A percentile compares a stretch with the other conserved stretches of the same genome.
Evolutionary conservation across 139 green algal species (phyloP).

Genomic region (Axilococcus clingmanii): DNA sequence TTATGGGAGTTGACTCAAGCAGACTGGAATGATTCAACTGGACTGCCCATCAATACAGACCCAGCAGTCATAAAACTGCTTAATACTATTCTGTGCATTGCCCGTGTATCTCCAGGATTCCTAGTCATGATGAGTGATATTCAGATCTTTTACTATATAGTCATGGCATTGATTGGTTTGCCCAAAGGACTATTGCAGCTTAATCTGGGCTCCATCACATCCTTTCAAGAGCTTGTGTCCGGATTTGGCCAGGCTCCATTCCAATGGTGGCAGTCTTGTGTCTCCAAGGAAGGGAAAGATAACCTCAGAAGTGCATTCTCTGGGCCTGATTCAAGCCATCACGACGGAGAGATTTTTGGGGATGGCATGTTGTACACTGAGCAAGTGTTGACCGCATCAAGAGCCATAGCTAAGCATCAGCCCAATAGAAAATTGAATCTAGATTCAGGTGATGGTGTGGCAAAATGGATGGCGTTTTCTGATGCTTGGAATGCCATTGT

Average conservation of each 20-base stretch:
- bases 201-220: slow-evolving; percentile 27
- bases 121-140: slow-evolving; percentile 29
- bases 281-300: slow-evolving; percentile 2
- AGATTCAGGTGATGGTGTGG: slow-evolving; percentile 15
- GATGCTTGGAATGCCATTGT: slow-evolving; percentile 41
- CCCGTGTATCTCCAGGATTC: slow-evolving; percentile 21
- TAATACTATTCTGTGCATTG: slow-evolving; percentile 27
- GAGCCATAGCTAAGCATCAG: not conserved
- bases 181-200: slow-evolving; percentile 38
- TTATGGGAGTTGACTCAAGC: slow-evolving; percentile 22
- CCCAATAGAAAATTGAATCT: slow-evolving; percentile 2
- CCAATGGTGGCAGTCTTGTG: slow-evolving; percentile 24
- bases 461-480: slow-evolving; percentile 33
- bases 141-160: slow-evolving; percentile 31
- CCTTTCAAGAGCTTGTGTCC: slow-evolving; percentile 33
- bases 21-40: slow-evolving; percentile 12
- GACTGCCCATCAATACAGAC: not conserved
- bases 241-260: slow-evolving; percentile 34
- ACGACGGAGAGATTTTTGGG: not conserved
- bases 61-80: slow-evolving; percentile 1
- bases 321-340: too few relatives aligned
- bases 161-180: slow-evolving; percentile 20
- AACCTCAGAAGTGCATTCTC: too few relatives aligned
- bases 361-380: slow-evolving; percentile 3
- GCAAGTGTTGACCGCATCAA: slow-evolving; percentile 4